These are phyloP conservation scores for Collybia mongolica DNA, from an alignment of 768 basidiomycete species.

Conservation along the genomic window DNA sequence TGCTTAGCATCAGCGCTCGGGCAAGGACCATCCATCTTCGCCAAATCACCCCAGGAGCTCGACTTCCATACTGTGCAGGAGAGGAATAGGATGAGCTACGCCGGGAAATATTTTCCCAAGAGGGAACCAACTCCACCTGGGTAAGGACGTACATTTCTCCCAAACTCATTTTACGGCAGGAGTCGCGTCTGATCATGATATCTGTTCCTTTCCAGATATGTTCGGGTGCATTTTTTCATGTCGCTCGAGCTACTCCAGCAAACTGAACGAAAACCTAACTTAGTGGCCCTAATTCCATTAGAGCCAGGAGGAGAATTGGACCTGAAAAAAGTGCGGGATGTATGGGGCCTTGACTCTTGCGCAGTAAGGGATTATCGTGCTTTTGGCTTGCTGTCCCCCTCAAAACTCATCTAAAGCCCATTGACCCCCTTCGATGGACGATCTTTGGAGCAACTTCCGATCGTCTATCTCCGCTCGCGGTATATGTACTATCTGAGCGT, in stretches of 20 bases:
- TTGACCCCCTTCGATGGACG: conserved; percentile 16
- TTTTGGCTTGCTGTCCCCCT: background rate
- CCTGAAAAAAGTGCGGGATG: conserved; percentile 11
- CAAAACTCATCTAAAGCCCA: conserved; percentile 8
- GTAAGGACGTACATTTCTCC: conserved; percentile 2
- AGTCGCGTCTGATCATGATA: background rate
- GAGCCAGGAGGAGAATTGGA: conserved; percentile 17
- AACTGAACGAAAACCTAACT: conserved; percentile 7
- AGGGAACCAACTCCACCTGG: conserved; percentile 11
- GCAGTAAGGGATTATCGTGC: conserved; percentile 4
- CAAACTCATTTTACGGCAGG: background rate
- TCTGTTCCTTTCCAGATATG: conserved; percentile 7
- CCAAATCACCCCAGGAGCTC: conserved; percentile 9
- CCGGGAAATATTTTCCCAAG: background rate
- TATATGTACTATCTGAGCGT: conserved; percentile 10
- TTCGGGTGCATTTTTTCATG: conserved; percentile 15
- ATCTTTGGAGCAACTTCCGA: conserved; percentile 12
- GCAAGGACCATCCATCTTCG: conserved; percentile 8
- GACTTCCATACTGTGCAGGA: background rate
- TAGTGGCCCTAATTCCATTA: conserved; percentile 15
- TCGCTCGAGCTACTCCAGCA: conserved; percentile 5
- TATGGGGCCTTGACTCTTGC: conserved; percentile 18
- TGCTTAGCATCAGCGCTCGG: background rate
- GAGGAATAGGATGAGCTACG: background rate
- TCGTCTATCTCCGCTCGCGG: conserved; percentile 15